Evolutionary conservation across 192 early-diverging fungal genomes (phyloP).

Genomic region (Coemansia sp.): DNA sequence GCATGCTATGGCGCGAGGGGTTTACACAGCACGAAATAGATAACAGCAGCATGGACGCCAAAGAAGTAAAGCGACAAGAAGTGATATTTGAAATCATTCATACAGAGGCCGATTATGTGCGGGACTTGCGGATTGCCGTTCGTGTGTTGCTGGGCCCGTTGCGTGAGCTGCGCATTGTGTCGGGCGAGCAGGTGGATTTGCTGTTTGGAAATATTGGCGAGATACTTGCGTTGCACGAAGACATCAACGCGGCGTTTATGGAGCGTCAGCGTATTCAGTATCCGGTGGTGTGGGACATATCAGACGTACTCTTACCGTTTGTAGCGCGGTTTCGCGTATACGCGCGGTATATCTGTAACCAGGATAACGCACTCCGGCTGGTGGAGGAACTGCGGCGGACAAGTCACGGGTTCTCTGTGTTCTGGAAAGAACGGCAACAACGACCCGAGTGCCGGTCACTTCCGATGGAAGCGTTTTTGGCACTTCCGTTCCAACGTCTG

Average conservation of each 20-base stretch:
- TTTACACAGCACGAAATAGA: slow-evolving; percentile 59
- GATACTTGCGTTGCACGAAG: slow-evolving; percentile 56
- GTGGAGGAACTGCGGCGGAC: slow-evolving; percentile 48
- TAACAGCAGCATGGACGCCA: slow-evolving; percentile 59
- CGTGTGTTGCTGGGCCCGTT: slow-evolving; percentile 63
- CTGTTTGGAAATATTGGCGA: slow-evolving; percentile 56
- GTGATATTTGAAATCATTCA: slow-evolving; percentile 90
- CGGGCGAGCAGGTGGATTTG: slow-evolving; percentile 49
- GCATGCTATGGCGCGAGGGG: slow-evolving; percentile 58
- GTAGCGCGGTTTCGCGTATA: slow-evolving; percentile 54
- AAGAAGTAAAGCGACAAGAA: slow-evolving; percentile 88
- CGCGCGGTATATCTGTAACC: slow-evolving; percentile 58
- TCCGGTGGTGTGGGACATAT: slow-evolving; percentile 56
- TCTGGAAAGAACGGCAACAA: slow-evolving; percentile 54
- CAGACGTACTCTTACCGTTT: slow-evolving; percentile 56
- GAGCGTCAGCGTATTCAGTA: slow-evolving; percentile 59
- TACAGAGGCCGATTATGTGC: slow-evolving; percentile 89
- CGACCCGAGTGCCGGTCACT: slow-evolving; percentile 57
- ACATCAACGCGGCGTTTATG: slow-evolving; percentile 54
- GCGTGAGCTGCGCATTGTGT: slow-evolving; percentile 44
- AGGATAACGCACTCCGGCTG: slow-evolving; percentile 56
- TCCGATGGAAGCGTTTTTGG: slow-evolving; percentile 57
- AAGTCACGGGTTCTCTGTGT: slow-evolving; percentile 53
- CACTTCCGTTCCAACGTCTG: slow-evolving; percentile 62
- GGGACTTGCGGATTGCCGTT: slow-evolving; percentile 81